Base-by-base conservation (phyloP, 1,284 basidiomycete species). In the Trichosporon sp. region DNA sequence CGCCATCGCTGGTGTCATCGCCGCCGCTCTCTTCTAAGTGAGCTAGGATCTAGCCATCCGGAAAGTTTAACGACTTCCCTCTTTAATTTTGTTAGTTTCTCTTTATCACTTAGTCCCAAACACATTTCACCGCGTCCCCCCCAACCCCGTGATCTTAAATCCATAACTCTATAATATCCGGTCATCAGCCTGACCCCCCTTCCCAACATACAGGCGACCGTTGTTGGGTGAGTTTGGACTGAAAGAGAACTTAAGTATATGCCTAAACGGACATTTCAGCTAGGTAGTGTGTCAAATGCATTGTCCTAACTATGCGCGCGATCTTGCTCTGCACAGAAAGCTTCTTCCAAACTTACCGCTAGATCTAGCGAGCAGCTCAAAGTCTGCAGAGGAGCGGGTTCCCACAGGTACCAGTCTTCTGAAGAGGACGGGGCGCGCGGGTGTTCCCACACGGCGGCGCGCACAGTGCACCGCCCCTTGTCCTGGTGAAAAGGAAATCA, bases 21-120 rank as follows among this genome's bases (percentile, higher is more conserved):
- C 56, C 56, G 56, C 56, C 56, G 56, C 56, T 60, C 56, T 60
- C 27, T 60, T 60, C 56, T 60, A 60, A 60, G 56, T 23, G 27
- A 60, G 56, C 56, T 32, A 21, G n/a, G 29, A 8, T 27, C 51
- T 27, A 25, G 23, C 21, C 51, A 27, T 25, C 23, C 51, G 27
- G 51, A 56, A 56, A 56, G 51, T 27, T 56, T 56, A 27, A 56
- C 18, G 56, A 60, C 56, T 9, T 51, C 56, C 27, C n/a, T 32
- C 29, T 60, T 60, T 60, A 51, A 51, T 51, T 51, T 51, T 51
- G 47, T 25, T 51, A 51, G 47, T 51, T 51, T 25, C 23, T 51
- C 47, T 51, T 51, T 51, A 42, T 51, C 47, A 51, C 18, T 51
- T 51, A 51, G 47, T 51, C 23, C 47, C 47, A 51, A 51, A 51